Conservation (phyloP, 2,329 filamentous ascomycete species). For the Fusarium mundagurra region DNA sequence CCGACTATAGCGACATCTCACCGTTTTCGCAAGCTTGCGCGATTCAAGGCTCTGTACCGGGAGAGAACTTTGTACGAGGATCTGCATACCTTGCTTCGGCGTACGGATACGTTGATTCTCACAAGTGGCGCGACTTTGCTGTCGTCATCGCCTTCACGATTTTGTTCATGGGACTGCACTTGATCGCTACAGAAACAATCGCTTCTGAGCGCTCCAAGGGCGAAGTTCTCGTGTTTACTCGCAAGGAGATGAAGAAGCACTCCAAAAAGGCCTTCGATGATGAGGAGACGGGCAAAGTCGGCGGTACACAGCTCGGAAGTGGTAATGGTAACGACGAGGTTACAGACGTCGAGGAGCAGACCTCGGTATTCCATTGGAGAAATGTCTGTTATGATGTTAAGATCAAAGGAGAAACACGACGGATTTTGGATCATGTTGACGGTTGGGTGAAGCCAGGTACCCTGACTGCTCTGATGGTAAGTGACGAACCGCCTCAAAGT, state of each 20-base stretch:
- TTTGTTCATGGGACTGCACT: slow-evolving; percentile 31
- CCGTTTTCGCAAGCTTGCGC: slow-evolving; percentile 15
- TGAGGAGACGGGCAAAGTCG: slow-evolving; percentile 3
- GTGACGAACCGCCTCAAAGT: slow-evolving; percentile 76
- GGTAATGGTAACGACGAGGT: slow-evolving; percentile 59
- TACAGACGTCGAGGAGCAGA: slow-evolving; percentile 35
- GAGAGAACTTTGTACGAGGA: slow-evolving; percentile 29
- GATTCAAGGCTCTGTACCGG: slow-evolving; percentile 15
- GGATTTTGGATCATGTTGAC: slow-evolving; percentile 74
- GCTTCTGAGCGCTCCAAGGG: slow-evolving; percentile 37
- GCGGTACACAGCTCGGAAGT: slow-evolving; percentile 57
- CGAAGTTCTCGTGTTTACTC: slow-evolving; percentile 37
- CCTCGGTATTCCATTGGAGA: slow-evolving; percentile 71
- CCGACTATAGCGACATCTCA: slow-evolving; percentile 17
- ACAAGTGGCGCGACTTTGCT: slow-evolving; percentile 36
- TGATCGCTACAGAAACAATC: slow-evolving; percentile 31
- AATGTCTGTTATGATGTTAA: slow-evolving; percentile 78
- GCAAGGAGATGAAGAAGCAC: slow-evolving; percentile 33
- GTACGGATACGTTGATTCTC: slow-evolving; percentile 25
- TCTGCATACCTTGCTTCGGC: slow-evolving; percentile 20
- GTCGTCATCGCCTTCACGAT: slow-evolving; percentile 35
- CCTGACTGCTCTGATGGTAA: slow-evolving; percentile 75
- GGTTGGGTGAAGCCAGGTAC: slow-evolving; percentile 80
- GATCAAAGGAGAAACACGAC: slow-evolving; percentile 69
- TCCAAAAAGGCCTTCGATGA: slow-evolving; percentile 60